Base-by-base conservation (phyloP, 768 basidiomycete species). In the Xerocomellus amylosporus region DNA sequence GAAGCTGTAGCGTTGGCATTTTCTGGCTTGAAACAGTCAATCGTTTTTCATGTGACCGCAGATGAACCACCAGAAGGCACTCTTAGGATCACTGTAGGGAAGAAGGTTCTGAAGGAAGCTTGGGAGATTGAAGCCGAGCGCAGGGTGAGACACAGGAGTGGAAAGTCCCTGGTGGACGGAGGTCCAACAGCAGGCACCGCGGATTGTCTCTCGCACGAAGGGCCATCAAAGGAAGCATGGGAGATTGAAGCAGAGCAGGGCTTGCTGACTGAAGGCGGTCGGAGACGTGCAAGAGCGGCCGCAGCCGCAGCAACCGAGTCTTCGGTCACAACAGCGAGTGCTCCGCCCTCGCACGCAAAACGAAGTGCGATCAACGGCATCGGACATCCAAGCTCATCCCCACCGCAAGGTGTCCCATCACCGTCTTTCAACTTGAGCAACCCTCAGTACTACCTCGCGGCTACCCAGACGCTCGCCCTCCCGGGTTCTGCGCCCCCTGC, bases 41-140 rank as follows among this genome's bases (percentile, higher is more conserved):
- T 88, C 17, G 76, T 74, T 47, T 85, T 80, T 54, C 81, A 87
- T 53, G 62, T 77, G 28, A 80, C 82, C 1, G 70, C 72, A 15
- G 80, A 83, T 31, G 79, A 82, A 39, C 81, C 82, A 8, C 74
- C 75, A 4, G 73, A 74, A 37, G 85, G 84, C 17, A 73, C 79
- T 0, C 63, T 80, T 3, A 77, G 78, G 45, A 73, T 92, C 19
- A 73, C 84, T 17, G 75, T 90, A 2, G 91, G 90, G 15, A 90
- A 89, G 72, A 78, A 77, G 59, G 73, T 89, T 24, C 63, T 87
- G 53, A 84, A 83, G 64, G 90, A 93, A 68, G 69, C 80, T 31
- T 92, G 90, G 90, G 91, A 93, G 65, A 58, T 93, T 13, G 89
- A 89, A 64, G 74, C 83, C 17, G 90, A 93, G 62, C 72, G 75